phyloP scores from a whole-genome alignment of 257 asterid species.

The Leonotis leonurus region DNA sequence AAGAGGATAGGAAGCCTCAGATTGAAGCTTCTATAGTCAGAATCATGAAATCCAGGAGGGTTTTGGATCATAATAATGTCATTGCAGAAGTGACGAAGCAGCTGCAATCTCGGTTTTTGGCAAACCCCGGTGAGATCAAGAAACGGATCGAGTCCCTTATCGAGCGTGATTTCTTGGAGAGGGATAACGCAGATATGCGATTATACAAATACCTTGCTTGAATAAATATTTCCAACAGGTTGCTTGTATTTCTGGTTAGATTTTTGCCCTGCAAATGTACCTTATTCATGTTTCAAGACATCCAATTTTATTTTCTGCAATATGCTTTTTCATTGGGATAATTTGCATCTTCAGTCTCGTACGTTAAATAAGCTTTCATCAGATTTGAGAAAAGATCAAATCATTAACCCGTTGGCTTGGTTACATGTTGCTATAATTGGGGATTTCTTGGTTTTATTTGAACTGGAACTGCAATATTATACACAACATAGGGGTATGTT shows the following conservation, averaged over 20 bases:
- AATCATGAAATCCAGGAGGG: slow-evolving; percentile 51
- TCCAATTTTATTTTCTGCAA: slow-evolving; percentile 9
- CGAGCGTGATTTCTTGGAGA: slow-evolving; percentile 54
- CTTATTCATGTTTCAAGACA: slow-evolving; percentile 15
- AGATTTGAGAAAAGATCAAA: no score
- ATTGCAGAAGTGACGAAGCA: slow-evolving; percentile 52
- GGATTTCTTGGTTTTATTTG: not conserved
- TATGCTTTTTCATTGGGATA: slow-evolving; percentile 16
- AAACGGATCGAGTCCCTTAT: slow-evolving; percentile 55
- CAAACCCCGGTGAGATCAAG: slow-evolving; percentile 50
- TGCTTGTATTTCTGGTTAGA: slow-evolving; percentile 16
- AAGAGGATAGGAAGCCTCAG: slow-evolving; percentile 58
- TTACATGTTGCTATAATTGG: not conserved
- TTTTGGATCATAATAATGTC: slow-evolving; percentile 46
- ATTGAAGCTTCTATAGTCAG: slow-evolving; percentile 56
- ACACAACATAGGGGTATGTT: no score
- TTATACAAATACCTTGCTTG: slow-evolving; percentile 46
- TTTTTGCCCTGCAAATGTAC: slow-evolving; percentile 16
- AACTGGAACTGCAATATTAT: not conserved
- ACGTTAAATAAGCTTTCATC: not conserved
- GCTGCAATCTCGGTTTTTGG: slow-evolving; percentile 45
- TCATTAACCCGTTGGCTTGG: not conserved
- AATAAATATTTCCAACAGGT: not conserved
- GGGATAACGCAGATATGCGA: slow-evolving; percentile 35
- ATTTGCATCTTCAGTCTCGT: not conserved